Base-by-base conservation (phyloP, 345 rosid species). In the Corchorus olitorius region DNA sequence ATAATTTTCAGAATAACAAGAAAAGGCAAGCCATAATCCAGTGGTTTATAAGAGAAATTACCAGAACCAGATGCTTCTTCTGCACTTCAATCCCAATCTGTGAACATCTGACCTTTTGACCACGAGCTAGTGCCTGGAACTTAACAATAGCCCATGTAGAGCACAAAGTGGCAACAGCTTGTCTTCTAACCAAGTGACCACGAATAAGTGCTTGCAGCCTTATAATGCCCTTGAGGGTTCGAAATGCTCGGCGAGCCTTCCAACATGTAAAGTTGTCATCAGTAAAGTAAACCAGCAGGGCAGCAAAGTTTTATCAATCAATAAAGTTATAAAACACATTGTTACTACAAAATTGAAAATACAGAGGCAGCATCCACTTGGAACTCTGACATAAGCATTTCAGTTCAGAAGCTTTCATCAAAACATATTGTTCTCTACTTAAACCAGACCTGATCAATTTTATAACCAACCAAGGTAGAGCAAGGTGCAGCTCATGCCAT, bases 161-260 rank as follows among this genome's bases (percentile, higher is more conserved):
- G 1, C 60, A 80, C 74, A 92, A 83, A 12, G 94, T 94, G 67
- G 94, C 91, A 87, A 87, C 82, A 68, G 97, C 98, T 86, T 94
- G 95, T 79, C 92, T 88, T 83, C 98, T 87, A 63, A 92, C 96
- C 75, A 94, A 77, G 85, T 80, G 93, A 61, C 98, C 98, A 77
- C 93, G 94, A 48, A 90, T 78, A 65, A 92, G 76, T 63, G 94
- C 93, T 82, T 94, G 98, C 77, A 94, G 74, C 83, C 85, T 89
- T 74, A 86, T 81, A 63, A 88, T 84, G 72, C 92, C 83, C 83
- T 90, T 87, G 58, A 89, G 89, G 20, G 77, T 84, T 73, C 78
- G 73, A 74, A 85, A 87, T 73, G 89, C 87, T 71, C 86, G 81
- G 52, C 87, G 92, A 69, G 94, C 95, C 97, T 94, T 83, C 70